These are phyloP conservation scores for Cyberlindnera americana DNA, from an alignment of 805 yeast species.

Conservation along the genomic window DNA sequence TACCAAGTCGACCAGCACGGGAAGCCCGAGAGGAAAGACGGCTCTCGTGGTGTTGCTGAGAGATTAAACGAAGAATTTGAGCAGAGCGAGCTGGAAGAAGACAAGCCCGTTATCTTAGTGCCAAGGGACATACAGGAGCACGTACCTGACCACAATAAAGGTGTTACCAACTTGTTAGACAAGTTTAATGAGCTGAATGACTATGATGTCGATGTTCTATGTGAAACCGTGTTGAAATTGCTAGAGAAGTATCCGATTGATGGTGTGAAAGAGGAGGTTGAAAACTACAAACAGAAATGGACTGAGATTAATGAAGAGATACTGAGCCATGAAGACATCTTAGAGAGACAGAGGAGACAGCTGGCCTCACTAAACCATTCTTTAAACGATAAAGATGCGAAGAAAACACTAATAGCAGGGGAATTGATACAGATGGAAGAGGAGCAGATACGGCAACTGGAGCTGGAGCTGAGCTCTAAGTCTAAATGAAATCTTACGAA, in stretches of 20 bases:
- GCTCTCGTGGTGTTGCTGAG: conserved; percentile 39
- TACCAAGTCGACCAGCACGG: conserved; percentile 39
- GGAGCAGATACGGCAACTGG: conserved; percentile 41
- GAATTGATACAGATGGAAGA: conserved; percentile 44
- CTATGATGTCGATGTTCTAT: conserved; percentile 41
- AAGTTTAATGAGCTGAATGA: conserved; percentile 32
- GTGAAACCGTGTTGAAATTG: conserved; percentile 38
- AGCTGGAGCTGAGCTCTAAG: conserved; percentile 35
- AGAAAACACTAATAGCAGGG: conserved; percentile 15
- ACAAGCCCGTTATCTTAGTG: conserved; percentile 21
- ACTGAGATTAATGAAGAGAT: conserved; percentile 36
- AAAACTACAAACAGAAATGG: conserved; percentile 31
- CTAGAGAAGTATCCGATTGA: conserved; percentile 35
- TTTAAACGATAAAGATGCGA: conserved; percentile 21
- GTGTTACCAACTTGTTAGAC: conserved; percentile 31
- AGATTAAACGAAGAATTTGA: conserved; percentile 33
- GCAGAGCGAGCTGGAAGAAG: conserved; percentile 28
- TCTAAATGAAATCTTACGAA: not conserved
- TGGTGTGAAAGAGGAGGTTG: conserved; percentile 31
- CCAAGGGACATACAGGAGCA: conserved; percentile 19
- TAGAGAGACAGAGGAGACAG: conserved; percentile 42
- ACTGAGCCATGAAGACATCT: conserved; percentile 37
- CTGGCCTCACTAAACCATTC: conserved; percentile 35
- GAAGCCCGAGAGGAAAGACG: conserved; percentile 49
- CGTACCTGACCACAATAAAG: conserved; percentile 21